Evolutionary conservation across 1,284 basidiomycete species (phyloP).

Genomic region (Trichosporon coremiiforme): DNA sequence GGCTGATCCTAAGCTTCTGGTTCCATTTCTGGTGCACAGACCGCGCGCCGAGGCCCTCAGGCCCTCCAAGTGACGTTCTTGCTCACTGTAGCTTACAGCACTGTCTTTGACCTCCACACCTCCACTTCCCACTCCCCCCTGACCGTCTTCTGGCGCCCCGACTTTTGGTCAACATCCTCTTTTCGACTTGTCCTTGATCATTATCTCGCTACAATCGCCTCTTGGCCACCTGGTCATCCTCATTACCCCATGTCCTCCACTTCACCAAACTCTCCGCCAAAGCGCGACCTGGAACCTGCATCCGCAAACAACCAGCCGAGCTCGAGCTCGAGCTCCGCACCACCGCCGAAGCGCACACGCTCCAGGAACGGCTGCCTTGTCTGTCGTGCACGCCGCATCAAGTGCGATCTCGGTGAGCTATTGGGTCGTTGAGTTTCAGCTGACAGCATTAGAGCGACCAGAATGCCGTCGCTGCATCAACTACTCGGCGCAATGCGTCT

Average conservation of each 20-base stretch:
- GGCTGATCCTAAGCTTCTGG: not conserved
- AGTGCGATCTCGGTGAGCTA: constrained; percentile 44
- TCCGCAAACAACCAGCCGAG: not conserved
- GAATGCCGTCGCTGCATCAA: constrained; percentile 31
- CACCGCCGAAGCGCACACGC: constrained; percentile 29
- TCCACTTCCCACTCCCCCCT: too few relatives aligned
- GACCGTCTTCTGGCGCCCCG: constrained; percentile 1
- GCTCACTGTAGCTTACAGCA: too few relatives aligned
- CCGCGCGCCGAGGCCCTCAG: not conserved
- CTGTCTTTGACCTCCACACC: not conserved
- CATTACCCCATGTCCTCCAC: constrained; percentile 9
- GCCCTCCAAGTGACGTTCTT: not conserved
- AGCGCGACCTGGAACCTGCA: constrained; percentile 9
- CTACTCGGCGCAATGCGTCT: constrained; percentile 43
- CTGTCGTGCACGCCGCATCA: constrained; percentile 45
- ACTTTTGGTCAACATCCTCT: constrained; percentile 3
- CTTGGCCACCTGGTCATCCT: not conserved
- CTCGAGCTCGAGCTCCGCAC: constrained; percentile 8
- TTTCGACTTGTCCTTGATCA: not conserved
- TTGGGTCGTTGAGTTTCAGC: not conserved
- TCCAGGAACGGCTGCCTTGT: constrained; percentile 45
- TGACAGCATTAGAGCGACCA: constrained; percentile 19
- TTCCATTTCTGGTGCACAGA: constrained; percentile 1
- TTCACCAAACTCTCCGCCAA: not conserved
- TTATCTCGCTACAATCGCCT: constrained; percentile 9